Percentiles rank a stretch among this genome's conserved stretches.
Evolutionary conservation across 371 early-diverging fungal genomes (phyloP).

Genomic region (Mucor racemosus): DNA sequence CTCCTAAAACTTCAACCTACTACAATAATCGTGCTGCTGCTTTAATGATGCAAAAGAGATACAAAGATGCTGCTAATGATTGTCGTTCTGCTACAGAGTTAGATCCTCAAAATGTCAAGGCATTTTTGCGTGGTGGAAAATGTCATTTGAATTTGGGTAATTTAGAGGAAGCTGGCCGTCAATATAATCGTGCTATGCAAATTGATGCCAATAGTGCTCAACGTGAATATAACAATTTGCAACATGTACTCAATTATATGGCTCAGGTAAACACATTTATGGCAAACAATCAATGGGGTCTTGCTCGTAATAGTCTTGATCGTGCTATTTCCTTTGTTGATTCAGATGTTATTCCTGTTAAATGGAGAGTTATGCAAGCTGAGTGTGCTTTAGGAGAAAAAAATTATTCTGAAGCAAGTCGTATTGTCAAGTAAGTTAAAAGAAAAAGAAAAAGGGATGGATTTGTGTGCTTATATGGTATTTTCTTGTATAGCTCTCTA

Average conservation of each 20-base stretch:
- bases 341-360: conserved; percentile 54
- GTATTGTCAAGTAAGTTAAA: conserved; percentile 55
- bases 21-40: conserved; percentile 87
- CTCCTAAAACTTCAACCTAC: conserved; percentile 68
- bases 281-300: conserved; percentile 59
- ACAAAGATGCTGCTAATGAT: conserved; percentile 70
- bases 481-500: conserved; percentile 42
- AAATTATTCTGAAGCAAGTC: conserved; percentile 72
- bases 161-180: conserved; percentile 55
- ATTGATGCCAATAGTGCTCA: conserved; percentile 54
- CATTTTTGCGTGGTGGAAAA: conserved; percentile 74
- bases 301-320: conserved; percentile 69
- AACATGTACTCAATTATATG: conserved; percentile 60
- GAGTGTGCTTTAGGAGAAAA: conserved; percentile 73
- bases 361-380: conserved; percentile 76
- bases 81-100: conserved; percentile 67
- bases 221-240: conserved; percentile 54
- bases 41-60: conserved; percentile 71
- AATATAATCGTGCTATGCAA: conserved; percentile 47
- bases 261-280: conserved; percentile 61
- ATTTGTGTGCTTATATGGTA: neutral
- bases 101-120: conserved; percentile 73
- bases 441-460: too few relatives aligned
- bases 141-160: conserved; percentile 73
- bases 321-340: conserved; percentile 68